Evolutionary conservation across 805 yeast species (phyloP).

Genomic region (Wickerhamiella alocasiicola): DNA sequence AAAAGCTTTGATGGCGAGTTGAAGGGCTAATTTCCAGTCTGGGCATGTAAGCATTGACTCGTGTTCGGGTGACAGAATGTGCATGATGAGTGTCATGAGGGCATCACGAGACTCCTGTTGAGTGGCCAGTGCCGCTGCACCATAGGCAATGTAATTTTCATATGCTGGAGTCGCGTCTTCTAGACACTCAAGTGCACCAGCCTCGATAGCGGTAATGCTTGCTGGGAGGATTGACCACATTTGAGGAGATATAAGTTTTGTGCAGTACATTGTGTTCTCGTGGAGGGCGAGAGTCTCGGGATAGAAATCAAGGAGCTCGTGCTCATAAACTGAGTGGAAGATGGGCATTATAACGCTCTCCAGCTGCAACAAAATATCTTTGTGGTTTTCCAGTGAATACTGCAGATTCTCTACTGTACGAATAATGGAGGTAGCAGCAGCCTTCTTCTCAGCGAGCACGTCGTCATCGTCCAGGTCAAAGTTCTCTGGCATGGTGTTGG

Average conservation of each 20-base stretch:
- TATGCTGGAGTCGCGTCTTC: conserved; percentile 68
- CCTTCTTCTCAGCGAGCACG: conserved; percentile 5
- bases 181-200: conserved; percentile 44
- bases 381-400: conserved; percentile 69
- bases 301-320: conserved; percentile 59
- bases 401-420: conserved; percentile 74
- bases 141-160: conserved; percentile 59
- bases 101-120: conserved; percentile 21
- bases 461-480: conserved; percentile 18
- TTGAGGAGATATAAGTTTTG: conserved; percentile 47
- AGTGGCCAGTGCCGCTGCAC: conserved; percentile 37
- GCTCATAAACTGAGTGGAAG: conserved; percentile 50
- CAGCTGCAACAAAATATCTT: conserved; percentile 47
- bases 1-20: conserved; percentile 33
- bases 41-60: conserved; percentile 25
- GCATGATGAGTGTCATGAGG: conserved; percentile 1
- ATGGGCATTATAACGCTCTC: conserved; percentile 61
- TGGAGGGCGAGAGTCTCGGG: conserved; percentile 69
- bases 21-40: conserved; percentile 36
- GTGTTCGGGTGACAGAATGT: neutral
- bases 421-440: conserved; percentile 43
- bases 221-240: conserved; percentile 64
- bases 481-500: conserved; percentile 31
- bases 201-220: conserved; percentile 31
- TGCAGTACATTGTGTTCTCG: conserved; percentile 50